Percentiles rank a stretch among this genome's conserved stretches.
phyloP scores from a whole-genome alignment of 345 rosid genomes.

The Bretschneidera sinensis region DNA sequence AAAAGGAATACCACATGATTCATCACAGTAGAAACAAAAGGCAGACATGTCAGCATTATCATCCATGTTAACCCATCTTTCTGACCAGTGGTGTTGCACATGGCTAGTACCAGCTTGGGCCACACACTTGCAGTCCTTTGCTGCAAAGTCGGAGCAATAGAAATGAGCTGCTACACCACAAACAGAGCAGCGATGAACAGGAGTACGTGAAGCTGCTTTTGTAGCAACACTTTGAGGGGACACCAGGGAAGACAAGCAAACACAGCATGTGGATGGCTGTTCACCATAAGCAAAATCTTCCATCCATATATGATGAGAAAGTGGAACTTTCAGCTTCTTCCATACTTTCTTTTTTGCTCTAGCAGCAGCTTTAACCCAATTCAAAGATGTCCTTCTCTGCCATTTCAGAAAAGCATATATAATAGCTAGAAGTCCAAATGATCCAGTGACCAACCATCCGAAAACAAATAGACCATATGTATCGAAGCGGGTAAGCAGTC shows the following conservation, averaged over 20 bases:
- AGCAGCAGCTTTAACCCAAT: conserved; percentile 66
- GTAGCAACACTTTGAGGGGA: conserved; percentile 31
- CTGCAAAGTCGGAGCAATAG: conserved; percentile 54
- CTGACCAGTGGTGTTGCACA: conserved; percentile 64
- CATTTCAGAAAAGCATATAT: conserved; percentile 46
- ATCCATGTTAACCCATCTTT: conserved; percentile 60
- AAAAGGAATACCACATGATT: conserved; percentile 64
- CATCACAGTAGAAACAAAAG: conserved; percentile 63
- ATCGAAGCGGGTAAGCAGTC: conserved; percentile 32
- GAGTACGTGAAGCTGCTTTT: conserved; percentile 32
- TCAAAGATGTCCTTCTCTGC: conserved; percentile 49
- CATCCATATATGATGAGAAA: conserved; percentile 53
- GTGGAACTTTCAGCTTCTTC: conserved; percentile 53
- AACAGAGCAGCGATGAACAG: conserved; percentile 49
- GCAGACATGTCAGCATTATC: conserved; percentile 54
- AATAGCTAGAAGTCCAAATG: conserved; percentile 37
- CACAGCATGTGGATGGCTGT: conserved; percentile 58
- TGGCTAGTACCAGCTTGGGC: conserved; percentile 53
- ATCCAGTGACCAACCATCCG: conserved; percentile 47
- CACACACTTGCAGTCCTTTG: conserved; percentile 59
- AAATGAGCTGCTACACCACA: conserved; percentile 68
- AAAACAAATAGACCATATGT: conserved; percentile 31
- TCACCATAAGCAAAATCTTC: conserved; percentile 43
- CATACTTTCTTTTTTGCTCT: conserved; percentile 48
- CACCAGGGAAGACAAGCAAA: conserved; percentile 47